Conservation (phyloP, 495 filamentous ascomycete species). For the Annulohypoxylon bovei region DNA sequence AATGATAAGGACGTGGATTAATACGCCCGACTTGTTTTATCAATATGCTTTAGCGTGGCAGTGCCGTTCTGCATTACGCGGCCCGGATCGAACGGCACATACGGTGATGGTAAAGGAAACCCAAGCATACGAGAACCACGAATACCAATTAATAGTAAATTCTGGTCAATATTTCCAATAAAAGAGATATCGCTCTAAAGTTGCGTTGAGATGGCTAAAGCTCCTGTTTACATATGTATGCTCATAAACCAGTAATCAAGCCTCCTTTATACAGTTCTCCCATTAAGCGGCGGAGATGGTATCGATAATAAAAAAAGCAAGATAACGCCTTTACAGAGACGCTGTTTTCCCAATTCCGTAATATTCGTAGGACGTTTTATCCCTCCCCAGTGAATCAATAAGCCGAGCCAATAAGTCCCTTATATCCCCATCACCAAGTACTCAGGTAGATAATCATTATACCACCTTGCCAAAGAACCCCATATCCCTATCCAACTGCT, state of each 20-base stretch:
- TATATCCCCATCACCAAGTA: background rate
- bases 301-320: background rate
- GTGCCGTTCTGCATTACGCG: background rate
- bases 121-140: background rate
- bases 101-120: background rate
- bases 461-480: slow-evolving; percentile 52
- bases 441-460: too few relatives aligned
- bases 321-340: background rate
- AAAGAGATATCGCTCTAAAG: background rate
- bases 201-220: background rate
- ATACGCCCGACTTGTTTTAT: background rate
- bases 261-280: background rate
- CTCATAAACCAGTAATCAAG: too few relatives aligned
- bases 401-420: background rate
- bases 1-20: background rate
- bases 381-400: background rate
- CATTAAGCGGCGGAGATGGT: background rate
- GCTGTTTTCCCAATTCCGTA: background rate
- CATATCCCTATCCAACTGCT: slow-evolving; percentile 48
- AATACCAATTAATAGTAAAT: background rate
- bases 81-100: background rate
- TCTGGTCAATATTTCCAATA: background rate
- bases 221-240: too few relatives aligned
- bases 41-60: background rate
- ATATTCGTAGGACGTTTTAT: background rate